Evolutionary conservation across 495 filamentous ascomycete species (phyloP).

Genomic region (Tuber aestivum): DNA sequence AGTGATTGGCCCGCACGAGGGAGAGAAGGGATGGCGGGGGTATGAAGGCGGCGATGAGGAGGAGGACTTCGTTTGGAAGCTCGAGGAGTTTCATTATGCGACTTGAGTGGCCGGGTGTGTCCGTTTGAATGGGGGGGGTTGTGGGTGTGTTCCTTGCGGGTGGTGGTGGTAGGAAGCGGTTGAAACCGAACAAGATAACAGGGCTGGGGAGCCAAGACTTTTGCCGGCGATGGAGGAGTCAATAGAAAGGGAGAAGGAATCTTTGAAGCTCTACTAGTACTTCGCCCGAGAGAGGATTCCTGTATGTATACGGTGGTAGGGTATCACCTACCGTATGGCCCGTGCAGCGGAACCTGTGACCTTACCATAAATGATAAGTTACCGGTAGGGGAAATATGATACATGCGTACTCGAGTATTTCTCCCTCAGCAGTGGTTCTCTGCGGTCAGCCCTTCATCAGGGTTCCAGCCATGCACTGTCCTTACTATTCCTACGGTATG

Average conservation of each 20-base stretch:
- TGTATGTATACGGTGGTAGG: no score
- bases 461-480: not conserved
- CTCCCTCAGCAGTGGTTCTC: not conserved
- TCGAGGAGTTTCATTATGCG: not conserved
- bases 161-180: not conserved
- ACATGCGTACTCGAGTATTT: not conserved
- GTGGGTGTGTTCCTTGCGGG: not conserved
- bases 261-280: not conserved
- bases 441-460: not conserved
- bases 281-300: not conserved
- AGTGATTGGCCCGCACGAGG: not conserved
- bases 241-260: not conserved
- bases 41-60: not conserved
- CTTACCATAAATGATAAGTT: no score
- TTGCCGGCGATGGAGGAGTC: not conserved
- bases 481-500: no score
- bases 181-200: not conserved
- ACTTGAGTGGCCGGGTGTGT: not conserved
- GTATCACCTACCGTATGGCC: not conserved
- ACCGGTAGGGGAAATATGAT: not conserved
- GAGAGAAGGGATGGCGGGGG: not conserved
- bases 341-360: not conserved
- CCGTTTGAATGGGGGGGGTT: not conserved
- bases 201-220: not conserved
- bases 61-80: slow-evolving; percentile 3